Evolutionary conservation across 805 yeast species (phyloP).

Genomic region (Saccharomycopsis javanensis): DNA sequence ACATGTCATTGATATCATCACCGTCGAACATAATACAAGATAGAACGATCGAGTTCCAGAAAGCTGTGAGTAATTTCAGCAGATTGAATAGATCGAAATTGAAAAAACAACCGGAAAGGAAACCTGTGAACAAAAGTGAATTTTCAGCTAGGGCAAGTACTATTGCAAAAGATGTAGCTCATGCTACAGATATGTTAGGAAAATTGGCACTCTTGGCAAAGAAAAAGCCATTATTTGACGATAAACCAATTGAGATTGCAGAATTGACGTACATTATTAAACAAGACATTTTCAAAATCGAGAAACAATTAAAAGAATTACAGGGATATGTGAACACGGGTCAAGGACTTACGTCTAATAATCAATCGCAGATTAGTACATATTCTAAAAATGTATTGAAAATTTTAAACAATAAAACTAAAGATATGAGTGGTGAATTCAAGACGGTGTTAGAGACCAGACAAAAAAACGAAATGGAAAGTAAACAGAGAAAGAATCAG

Average conservation of each 20-base stretch:
- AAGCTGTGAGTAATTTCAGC: slow-evolving; percentile 73
- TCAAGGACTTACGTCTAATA: slow-evolving; percentile 23
- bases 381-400: slow-evolving; percentile 83
- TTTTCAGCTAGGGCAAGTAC: slow-evolving; percentile 63
- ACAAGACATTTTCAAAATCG: slow-evolving; percentile 79
- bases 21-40: slow-evolving; percentile 40
- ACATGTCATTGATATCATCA: slow-evolving; percentile 1
- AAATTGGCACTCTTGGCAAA: slow-evolving; percentile 78
- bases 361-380: slow-evolving; percentile 50
- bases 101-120: slow-evolving; percentile 24
- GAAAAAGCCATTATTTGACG: slow-evolving; percentile 85
- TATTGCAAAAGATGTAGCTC: slow-evolving; percentile 83
- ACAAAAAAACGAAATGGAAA: slow-evolving; percentile 72
- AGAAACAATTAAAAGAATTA: slow-evolving; percentile 53
- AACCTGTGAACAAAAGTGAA: slow-evolving; percentile 42
- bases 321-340: slow-evolving; percentile 41
- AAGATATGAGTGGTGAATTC: slow-evolving; percentile 87
- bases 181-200: slow-evolving; percentile 70
- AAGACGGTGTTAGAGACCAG: slow-evolving; percentile 81
- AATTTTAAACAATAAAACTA: slow-evolving; percentile 77
- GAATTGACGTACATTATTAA: slow-evolving; percentile 76
- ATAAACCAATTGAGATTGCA: slow-evolving; percentile 86
- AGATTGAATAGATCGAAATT: slow-evolving; percentile 37
- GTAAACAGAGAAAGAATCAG: slow-evolving; percentile 76
- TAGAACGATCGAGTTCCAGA: slow-evolving; percentile 86